Base-by-base conservation (phyloP, 306 rosid species). In the Dalbergia cultrata region DNA sequence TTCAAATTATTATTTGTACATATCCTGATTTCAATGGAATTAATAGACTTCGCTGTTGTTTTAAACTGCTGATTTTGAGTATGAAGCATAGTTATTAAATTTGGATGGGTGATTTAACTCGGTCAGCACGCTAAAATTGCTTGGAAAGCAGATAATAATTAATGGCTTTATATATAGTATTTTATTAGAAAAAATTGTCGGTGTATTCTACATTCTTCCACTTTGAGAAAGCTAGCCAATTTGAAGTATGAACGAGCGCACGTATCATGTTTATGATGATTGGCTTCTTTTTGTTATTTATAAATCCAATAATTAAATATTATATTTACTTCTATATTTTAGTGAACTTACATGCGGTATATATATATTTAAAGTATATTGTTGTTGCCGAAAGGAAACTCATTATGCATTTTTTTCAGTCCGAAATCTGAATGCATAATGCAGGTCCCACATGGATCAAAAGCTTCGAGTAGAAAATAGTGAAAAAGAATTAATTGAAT, bases 371-470 rank as follows among this genome's bases (percentile, higher is more conserved):
- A 13, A 50, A 50, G 57, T n/a, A 50, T 50, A 50, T 7, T 62
- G 17, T 62, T 35, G 78, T 61, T 71, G 78, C 78, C 78, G 73
- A 80, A 71, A 80, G 78, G 66, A 44, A 13, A 19, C 35, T 61
- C 53, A 3, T 1, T 37, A 60, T 47, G 9, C 64, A 50, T 61
- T 72, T 60, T 75, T 77, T 56, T 26, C 86, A 77, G 79, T 7
- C 49, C 14, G 47, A 57, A 56, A 13, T 58, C 82, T 53, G 79
- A 82, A 63, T 71, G 62, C 59, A 12, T 3, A 59, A 35, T 21
- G 66, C 75, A 64, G 86, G 70, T 6, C 82, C 82, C 79, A 77
- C 70, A 78, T 64, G 82, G 86, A 64, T 67, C 63, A 45, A 18
- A 57, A 74, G 74, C 75, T 66, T 56, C 70, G 7, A 57, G 45